Conservation (phyloP, 2,329 filamentous ascomycete genomes). For the Alternaria solani region DNA sequence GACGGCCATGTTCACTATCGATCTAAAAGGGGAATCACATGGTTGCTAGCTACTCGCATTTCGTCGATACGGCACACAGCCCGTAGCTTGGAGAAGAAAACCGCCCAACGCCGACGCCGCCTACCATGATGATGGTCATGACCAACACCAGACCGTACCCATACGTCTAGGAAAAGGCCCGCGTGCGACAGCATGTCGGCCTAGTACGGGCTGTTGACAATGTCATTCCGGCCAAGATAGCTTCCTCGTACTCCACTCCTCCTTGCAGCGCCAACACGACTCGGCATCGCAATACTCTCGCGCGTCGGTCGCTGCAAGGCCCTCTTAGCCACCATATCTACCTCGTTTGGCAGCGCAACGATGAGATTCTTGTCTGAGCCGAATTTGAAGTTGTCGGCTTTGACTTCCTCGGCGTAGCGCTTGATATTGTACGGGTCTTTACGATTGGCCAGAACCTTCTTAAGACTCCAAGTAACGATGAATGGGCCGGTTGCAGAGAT, state of each 20-base stretch:
- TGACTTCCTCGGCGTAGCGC: slow-evolving; percentile 92
- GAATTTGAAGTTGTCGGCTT: slow-evolving; percentile 98
- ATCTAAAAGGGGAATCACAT: slow-evolving; percentile 8
- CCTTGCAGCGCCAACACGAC: slow-evolving; percentile 56
- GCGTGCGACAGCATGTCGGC: not conserved
- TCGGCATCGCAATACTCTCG: slow-evolving; percentile 81
- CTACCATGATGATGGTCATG: not conserved
- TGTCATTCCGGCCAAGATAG: slow-evolving; percentile 80
- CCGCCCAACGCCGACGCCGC: slow-evolving; percentile 1
- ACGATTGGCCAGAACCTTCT: slow-evolving; percentile 81
- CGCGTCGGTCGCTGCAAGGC: slow-evolving; percentile 86
- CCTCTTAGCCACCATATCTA: slow-evolving; percentile 94
- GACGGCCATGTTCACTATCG: not conserved
- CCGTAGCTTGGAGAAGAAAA: not conserved
- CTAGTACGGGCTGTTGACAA: slow-evolving; percentile 77
- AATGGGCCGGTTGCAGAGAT: slow-evolving; percentile 97
- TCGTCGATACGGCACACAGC: not conserved
- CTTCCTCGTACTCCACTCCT: slow-evolving; percentile 61
- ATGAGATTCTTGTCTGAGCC: slow-evolving; percentile 98
- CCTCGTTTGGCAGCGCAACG: slow-evolving; percentile 93
- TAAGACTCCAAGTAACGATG: slow-evolving; percentile 94
- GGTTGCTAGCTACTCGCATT: slow-evolving; percentile 2
- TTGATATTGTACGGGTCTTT: slow-evolving; percentile 97
- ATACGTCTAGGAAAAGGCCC: not conserved
- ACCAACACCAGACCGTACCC: not conserved